phyloP scores from a whole-genome alignment of 164 flowering plant species.

The Magnolia kwangsiensis region DNA sequence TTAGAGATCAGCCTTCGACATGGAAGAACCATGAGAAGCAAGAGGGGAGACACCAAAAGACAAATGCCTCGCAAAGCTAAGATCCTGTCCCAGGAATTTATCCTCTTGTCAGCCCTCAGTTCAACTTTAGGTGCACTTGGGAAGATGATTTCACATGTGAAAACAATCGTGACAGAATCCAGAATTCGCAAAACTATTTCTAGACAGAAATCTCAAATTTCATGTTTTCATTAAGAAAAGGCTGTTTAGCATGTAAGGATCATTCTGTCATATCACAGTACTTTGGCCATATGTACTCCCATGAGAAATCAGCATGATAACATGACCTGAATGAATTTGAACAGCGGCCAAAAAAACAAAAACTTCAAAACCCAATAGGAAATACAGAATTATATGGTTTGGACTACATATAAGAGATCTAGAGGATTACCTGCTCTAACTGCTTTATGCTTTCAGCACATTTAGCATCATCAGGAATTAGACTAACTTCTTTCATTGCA shows the following conservation, averaged over 20 bases:
- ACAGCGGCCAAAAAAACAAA: not conserved
- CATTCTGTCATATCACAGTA: not conserved
- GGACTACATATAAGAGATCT: not conserved
- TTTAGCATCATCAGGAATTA: slow-evolving; percentile 81
- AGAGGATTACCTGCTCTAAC: slow-evolving; percentile 67
- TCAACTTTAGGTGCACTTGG: not conserved
- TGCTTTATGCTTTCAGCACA: slow-evolving; percentile 79
- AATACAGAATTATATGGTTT: not conserved
- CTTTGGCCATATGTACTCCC: not conserved
- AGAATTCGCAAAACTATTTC: not conserved
- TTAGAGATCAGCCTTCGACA: too few relatives aligned
- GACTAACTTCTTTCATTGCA: slow-evolving; percentile 96
- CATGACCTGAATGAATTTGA: not conserved
- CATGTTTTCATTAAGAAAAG: not conserved
- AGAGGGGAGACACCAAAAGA: too few relatives aligned
- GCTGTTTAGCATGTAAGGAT: not conserved
- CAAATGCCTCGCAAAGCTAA: too few relatives aligned
- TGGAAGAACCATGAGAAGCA: too few relatives aligned
- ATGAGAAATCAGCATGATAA: not conserved
- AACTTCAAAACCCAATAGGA: not conserved
- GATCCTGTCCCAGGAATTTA: not conserved
- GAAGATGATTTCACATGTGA: not conserved
- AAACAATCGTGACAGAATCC: not conserved
- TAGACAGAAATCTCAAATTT: not conserved
- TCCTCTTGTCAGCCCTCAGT: not conserved